phyloP scores from a whole-genome alignment of 73 alveolate species.

The Vitrella brassicaformis region DNA sequence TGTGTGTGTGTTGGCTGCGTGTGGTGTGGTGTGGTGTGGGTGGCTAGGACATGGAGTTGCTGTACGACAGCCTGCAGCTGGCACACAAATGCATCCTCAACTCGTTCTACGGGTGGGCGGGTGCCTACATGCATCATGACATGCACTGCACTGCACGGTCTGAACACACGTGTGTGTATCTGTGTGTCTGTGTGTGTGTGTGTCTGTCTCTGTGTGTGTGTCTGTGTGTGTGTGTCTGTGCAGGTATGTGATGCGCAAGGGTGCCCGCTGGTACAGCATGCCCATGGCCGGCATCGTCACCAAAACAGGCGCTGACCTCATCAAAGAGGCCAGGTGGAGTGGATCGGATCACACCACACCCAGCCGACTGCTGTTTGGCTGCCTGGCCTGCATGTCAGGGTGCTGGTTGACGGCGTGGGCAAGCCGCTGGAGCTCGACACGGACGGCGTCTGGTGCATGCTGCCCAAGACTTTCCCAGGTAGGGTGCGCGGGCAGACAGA shows the following conservation, averaged over 20 bases:
- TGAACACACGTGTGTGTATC: no score
- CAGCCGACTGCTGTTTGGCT: not conserved
- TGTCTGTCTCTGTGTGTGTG: no score
- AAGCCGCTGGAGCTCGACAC: slow-evolving; percentile 99
- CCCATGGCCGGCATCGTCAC: slow-evolving; percentile 99
- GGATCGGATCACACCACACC: no score
- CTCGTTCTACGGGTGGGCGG: slow-evolving; percentile 99
- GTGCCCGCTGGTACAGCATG: slow-evolving; percentile 99
- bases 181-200: no score
- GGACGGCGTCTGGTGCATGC: slow-evolving; percentile 99
- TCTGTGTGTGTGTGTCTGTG: no score
- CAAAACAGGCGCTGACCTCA: slow-evolving; percentile 94
- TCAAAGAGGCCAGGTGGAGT: slow-evolving; percentile 76
- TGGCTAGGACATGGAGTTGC: slow-evolving; percentile 9
- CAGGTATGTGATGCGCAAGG: slow-evolving; percentile 99
- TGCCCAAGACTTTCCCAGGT: slow-evolving; percentile 99
- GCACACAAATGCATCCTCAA: slow-evolving; percentile 98
- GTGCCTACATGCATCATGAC: no score
- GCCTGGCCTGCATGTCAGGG: slow-evolving; percentile 27
- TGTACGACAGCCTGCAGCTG: slow-evolving; percentile 39
- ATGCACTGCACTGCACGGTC: no score
- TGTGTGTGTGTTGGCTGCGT: no score
- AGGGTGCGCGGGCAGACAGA: slow-evolving; percentile 35
- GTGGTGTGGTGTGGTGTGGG: not conserved
- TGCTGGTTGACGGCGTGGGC: slow-evolving; percentile 88